Conservation (phyloP, 805 yeast species). For the Candida easanensis region DNA sequence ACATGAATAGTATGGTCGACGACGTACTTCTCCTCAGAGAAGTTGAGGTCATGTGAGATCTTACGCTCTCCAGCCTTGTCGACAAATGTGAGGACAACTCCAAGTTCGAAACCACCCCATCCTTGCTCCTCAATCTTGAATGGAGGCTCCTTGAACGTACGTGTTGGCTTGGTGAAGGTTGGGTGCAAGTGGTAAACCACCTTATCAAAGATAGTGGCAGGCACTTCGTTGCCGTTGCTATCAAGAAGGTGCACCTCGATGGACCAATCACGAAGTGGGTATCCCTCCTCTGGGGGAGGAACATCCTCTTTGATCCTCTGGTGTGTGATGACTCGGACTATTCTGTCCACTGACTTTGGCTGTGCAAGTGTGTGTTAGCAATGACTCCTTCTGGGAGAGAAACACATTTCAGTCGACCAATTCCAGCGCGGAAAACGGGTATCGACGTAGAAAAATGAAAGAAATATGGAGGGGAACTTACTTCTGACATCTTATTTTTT, state of each 20-base stretch:
- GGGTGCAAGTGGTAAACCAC: constrained; percentile 94
- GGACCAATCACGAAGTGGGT: constrained; percentile 94
- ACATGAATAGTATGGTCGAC: constrained; percentile 75
- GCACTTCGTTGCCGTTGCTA: constrained; percentile 74
- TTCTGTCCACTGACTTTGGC: constrained; percentile 60
- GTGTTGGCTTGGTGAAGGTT: constrained; percentile 85
- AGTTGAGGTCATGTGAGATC: constrained; percentile 85
- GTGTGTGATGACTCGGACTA: constrained; percentile 80
- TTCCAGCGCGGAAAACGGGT: background rate
- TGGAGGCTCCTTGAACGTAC: constrained; percentile 79
- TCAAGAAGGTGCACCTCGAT: constrained; percentile 74
- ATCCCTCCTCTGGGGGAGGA: constrained; percentile 83
- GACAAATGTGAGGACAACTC: constrained; percentile 67
- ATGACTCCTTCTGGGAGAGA: background rate
- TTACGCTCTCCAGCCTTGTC: constrained; percentile 90
- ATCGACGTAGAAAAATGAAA: background rate
- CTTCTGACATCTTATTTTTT: background rate
- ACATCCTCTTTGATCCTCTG: constrained; percentile 80
- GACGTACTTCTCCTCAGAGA: constrained; percentile 69
- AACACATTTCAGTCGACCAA: background rate
- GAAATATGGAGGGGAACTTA: background rate
- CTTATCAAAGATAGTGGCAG: constrained; percentile 86
- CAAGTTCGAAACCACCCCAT: constrained; percentile 97
- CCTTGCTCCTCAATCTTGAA: constrained; percentile 90
- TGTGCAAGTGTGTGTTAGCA: constrained; percentile 1